phyloP scores from a whole-genome alignment of 225 moss, liverwort and hornwort genomes.

The Marchantia polymorpha region DNA sequence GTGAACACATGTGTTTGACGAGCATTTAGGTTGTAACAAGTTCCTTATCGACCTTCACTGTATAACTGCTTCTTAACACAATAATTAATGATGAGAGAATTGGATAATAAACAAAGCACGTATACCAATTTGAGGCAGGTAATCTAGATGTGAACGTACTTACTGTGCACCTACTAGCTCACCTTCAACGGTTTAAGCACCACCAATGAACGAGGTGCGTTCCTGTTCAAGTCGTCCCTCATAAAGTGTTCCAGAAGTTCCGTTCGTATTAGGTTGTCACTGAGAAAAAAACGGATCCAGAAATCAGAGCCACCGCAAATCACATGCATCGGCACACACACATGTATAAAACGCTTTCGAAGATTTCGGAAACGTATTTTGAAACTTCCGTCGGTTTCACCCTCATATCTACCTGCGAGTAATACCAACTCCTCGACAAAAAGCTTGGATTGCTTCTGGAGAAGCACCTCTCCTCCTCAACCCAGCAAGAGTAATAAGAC shows the following conservation, averaged over 20 bases:
- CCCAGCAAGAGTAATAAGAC: slow-evolving; percentile 82
- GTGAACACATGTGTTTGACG: neutral
- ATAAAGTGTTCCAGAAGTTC: slow-evolving; percentile 96
- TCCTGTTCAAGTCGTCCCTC: slow-evolving; percentile 80
- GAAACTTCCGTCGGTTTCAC: neutral
- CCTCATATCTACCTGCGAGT: slow-evolving; percentile 67
- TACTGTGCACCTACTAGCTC: neutral
- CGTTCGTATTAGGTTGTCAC: slow-evolving; percentile 88
- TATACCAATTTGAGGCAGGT: neutral
- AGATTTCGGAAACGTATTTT: neutral
- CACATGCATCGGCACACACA: neutral
- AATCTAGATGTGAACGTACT: neutral
- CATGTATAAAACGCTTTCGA: neutral
- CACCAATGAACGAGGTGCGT: slow-evolving; percentile 79
- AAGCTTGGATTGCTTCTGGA: slow-evolving; percentile 88
- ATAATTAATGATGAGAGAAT: neutral
- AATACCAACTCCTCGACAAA: slow-evolving; percentile 91
- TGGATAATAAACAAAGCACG: neutral
- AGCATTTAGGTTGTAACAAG: neutral
- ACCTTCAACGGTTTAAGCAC: slow-evolving; percentile 91
- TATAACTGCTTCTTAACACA: too few relatives aligned
- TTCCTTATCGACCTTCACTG: neutral
- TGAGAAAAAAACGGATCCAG: slow-evolving; percentile 12
- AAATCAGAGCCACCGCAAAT: neutral
- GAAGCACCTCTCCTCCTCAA: slow-evolving; percentile 87